Evolutionary conservation across 257 asterid genomes (phyloP), one percentile per base, ranked within the genome.

Genomic region (Phtheirospermum japonicum): DNA sequence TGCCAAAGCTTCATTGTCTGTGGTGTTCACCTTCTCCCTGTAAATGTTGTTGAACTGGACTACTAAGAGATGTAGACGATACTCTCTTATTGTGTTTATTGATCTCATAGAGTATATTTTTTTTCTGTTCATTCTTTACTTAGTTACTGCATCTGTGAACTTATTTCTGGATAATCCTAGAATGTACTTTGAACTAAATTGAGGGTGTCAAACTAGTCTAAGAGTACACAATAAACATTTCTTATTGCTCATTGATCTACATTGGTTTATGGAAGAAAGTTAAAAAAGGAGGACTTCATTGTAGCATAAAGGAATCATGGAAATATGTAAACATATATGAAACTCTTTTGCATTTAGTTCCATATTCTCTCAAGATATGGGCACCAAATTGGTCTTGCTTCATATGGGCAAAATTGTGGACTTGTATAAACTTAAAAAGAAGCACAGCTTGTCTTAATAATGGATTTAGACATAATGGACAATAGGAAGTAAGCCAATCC

Each of bases 311-410:
- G 14, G 17, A 43, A 39, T 9, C 33, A 36, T 16, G 45, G 13
- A 48, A 50, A 33, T 32, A 53, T 36, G 61, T 12, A 33, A 11
- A 48, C 12, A 12, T 19, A 23, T 40, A 23, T 23, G 31, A 7
- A 49, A 63, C 12, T 34, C 31, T 42, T 23, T 1, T 20, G 5
- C 16, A 30, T 46, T 9, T 40, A 31, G 33, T 48, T 48, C 5
- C 7, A 12, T 1, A 39, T 54, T 55, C 13, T 54, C 19, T 13
- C 40, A 16, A 9, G 71, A 50, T 66, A 31, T 26, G 14, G 49
- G 36, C 16, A 39, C 19, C 31, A 33, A 18, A 23, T 48, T 45
- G 30, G 59, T 48, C 49, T 56, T 43, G 57, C 56, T 66, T 57
- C 58, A 10, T 16, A 34, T 33, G 58, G 37, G 30, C 37, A 18